Evolutionary conservation across 2,329 filamentous ascomycete species (phyloP).

Genomic region (Cladobotryum mycophilum): DNA sequence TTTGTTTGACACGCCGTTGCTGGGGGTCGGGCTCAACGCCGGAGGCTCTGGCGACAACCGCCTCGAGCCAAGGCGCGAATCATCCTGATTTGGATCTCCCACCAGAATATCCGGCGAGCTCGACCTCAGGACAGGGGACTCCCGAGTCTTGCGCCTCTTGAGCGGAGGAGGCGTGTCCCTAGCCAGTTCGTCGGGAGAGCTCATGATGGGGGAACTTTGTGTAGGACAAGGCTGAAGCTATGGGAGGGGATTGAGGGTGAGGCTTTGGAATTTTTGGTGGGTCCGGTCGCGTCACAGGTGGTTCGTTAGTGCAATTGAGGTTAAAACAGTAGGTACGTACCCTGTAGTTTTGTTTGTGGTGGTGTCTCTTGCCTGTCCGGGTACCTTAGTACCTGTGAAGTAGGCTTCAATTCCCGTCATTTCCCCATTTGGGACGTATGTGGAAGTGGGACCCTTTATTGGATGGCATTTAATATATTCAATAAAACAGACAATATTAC

Average conservation of each 20-base stretch:
- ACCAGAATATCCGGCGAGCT: conserved; percentile 17
- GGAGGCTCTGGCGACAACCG: conserved; percentile 8
- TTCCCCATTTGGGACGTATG: too few species aligned
- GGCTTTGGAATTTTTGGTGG: conserved; percentile 12
- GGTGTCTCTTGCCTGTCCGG: too few species aligned
- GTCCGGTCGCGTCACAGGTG: not conserved
- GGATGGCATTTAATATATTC: too few species aligned
- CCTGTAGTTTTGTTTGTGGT: too few species aligned
- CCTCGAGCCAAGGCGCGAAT: conserved; percentile 4
- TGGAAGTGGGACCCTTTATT: too few species aligned
- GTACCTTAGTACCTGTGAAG: too few species aligned
- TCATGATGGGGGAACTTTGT: conserved; percentile 21
- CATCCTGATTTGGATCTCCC: conserved; percentile 6
- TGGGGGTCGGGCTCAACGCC: conserved; percentile 19
- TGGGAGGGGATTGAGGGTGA: conserved; percentile 1
- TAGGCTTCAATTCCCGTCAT: too few species aligned
- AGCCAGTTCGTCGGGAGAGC: conserved; percentile 20
- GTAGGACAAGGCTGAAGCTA: conserved; percentile 14
- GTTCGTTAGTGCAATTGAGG: too few species aligned
- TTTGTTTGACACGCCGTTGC: conserved; percentile 18
- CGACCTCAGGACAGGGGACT: conserved; percentile 23
- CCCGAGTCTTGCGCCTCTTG: conserved; percentile 29
- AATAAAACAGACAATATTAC: too few species aligned
- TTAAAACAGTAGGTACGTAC: too few species aligned
- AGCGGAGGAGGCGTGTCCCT: conserved; percentile 19